Base-by-base conservation (phyloP, 202 grass and related monocot genomes). In the Saccharum hybrid region DNA sequence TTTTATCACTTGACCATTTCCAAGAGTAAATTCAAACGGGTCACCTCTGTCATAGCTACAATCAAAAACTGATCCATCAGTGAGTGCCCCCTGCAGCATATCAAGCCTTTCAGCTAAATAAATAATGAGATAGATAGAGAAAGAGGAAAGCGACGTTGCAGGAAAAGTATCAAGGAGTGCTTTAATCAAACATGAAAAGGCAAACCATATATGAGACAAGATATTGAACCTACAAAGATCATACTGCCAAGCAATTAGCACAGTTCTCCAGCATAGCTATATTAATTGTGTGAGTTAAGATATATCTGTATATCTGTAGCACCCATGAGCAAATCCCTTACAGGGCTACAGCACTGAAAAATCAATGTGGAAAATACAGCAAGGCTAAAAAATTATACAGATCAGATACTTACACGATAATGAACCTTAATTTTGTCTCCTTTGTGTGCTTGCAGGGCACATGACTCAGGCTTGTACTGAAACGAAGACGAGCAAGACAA, bases 11-110 rank as follows among this genome's bases (percentile, higher is more conserved):
- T 96, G 96, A 23, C 93, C 93, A 63, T 81, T 86, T 40, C 93
- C 96, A 84, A 98, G 93, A 63, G 89, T 92, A 86, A 98, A 98
- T 82, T 96, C 91, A 77, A 98, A 93, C 1, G 93, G 96, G 64
- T 91, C 86, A 48, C 96, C 93, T 90, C 91, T 90, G 83, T 98
- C 96, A 62, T 87, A 98, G 78, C 93, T 96, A 78, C 91, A 92
- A 82, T 98, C 96, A 80, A 98, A 98, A 67, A 98, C 83, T 36
- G 88, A 78, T 68, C 96, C 91, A 84, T 98, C 93, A 77, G 87
- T 96, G 63, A 98, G 89, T 80, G 91, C 74, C 3, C 96, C 96
- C 96, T 98, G 81, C 63, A 88, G 26, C 56, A 84, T 63, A 74
- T 46, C 8, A 79, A 86, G 28, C 34, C 7, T 80, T 83, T 90